phyloP scores from a whole-genome alignment of 768 basidiomycete genomes.

The Melanogaster broomeanus region DNA sequence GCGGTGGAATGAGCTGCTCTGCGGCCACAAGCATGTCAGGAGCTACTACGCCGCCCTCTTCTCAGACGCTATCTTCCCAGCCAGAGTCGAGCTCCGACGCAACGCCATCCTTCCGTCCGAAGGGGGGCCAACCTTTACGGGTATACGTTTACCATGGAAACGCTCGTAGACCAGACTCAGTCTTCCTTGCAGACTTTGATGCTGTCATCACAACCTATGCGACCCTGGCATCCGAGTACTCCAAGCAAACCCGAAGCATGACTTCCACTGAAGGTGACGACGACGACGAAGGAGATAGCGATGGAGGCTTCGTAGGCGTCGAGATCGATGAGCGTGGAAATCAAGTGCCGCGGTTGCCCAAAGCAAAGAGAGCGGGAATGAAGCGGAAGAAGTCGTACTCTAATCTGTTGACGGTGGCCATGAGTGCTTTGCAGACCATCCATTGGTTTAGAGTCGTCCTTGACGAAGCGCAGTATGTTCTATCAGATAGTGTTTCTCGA shows the following conservation, averaged over 20 bases:
- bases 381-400: slow-evolving; percentile 62
- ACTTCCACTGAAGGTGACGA: slow-evolving; percentile 61
- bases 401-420: slow-evolving; percentile 45
- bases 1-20: slow-evolving; percentile 49
- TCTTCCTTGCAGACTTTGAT: slow-evolving; percentile 90
- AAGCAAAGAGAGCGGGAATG: slow-evolving; percentile 65
- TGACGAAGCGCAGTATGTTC: slow-evolving; percentile 92
- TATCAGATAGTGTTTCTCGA: not conserved
- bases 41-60: slow-evolving; percentile 37
- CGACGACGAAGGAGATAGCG: slow-evolving; percentile 66
- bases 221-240: slow-evolving; percentile 92
- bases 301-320: slow-evolving; percentile 59
- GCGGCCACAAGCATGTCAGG: slow-evolving; percentile 35
- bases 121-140: slow-evolving; percentile 58
- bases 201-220: slow-evolving; percentile 97
- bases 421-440: slow-evolving; percentile 88
- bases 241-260: slow-evolving; percentile 77
- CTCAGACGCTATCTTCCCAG: slow-evolving; percentile 33
- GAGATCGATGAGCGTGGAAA: slow-evolving; percentile 73
- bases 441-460: slow-evolving; percentile 96
- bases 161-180: slow-evolving; percentile 80
- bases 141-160: slow-evolving; percentile 98
- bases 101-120: slow-evolving; percentile 36
- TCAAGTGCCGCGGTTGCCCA: slow-evolving; percentile 56
- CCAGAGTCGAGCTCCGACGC: slow-evolving; percentile 25